These are phyloP conservation scores for Draba incana DNA, from an alignment of 345 rosid species.

Conservation along the genomic window DNA sequence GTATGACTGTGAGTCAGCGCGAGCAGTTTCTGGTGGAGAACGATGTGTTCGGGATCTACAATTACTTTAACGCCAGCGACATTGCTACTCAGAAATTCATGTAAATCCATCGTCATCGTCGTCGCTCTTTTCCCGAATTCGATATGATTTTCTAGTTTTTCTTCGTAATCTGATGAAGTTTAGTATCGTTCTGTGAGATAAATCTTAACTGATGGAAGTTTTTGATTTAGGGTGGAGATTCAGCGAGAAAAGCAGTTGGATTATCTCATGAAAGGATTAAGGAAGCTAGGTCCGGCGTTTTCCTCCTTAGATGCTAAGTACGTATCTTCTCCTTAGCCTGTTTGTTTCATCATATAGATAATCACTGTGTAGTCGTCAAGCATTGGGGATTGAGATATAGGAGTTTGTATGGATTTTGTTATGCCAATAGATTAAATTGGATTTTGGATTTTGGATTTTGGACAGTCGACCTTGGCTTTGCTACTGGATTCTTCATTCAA, in stretches of 20 bases:
- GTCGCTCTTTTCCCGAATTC: background rate
- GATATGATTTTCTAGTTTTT: constrained; percentile 7
- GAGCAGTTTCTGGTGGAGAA: constrained; percentile 68
- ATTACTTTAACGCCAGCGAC: constrained; percentile 54
- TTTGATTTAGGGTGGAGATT: constrained; percentile 65
- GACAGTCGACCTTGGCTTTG: constrained; percentile 95
- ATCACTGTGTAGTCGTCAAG: background rate
- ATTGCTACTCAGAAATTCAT: constrained; percentile 48
- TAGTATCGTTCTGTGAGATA: background rate
- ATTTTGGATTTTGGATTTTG: constrained; percentile 19
- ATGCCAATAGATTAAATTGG: constrained; percentile 24
- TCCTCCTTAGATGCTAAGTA: constrained; percentile 81
- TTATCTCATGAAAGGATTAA: constrained; percentile 68
- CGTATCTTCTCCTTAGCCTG: constrained; percentile 19
- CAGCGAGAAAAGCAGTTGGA: constrained; percentile 77
- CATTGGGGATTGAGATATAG: too few species aligned
- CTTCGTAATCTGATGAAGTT: constrained; percentile 7
- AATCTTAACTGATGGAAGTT: constrained; percentile 29
- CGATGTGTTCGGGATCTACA: constrained; percentile 61
- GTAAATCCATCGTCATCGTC: constrained; percentile 42
- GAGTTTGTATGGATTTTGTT: background rate
- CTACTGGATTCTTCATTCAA: constrained; percentile 93
- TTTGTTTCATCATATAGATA: background rate
- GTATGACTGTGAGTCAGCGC: constrained; percentile 61
- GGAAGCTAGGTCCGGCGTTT: constrained; percentile 62